phyloP scores from a whole-genome alignment of 768 basidiomycete genomes.

The Trametes cingulata region DNA sequence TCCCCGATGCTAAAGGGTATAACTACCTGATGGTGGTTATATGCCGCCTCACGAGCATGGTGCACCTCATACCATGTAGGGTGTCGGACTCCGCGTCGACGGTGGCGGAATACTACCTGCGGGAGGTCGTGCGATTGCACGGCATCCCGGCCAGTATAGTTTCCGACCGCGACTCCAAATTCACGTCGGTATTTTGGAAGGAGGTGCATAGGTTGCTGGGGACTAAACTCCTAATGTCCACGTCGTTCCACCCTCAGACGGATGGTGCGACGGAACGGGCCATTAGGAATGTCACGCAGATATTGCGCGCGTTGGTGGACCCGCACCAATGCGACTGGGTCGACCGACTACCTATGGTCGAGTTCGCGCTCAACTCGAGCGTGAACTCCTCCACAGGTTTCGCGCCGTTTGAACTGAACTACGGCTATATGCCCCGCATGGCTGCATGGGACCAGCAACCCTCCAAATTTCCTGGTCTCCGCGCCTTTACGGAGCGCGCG shows the following conservation, averaged over 20 bases:
- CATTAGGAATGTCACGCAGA: constrained; percentile 17
- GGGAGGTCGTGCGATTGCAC: constrained; percentile 25
- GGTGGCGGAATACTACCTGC: constrained; percentile 19
- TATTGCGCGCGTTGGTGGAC: constrained; percentile 5
- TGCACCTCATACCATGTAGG: constrained; percentile 21
- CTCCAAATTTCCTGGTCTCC: constrained; percentile 28
- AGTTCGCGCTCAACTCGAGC: constrained; percentile 42
- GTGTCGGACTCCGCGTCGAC: constrained; percentile 18
- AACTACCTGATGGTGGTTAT: constrained; percentile 33
- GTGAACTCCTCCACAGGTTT: constrained; percentile 36
- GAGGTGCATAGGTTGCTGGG: constrained; percentile 23
- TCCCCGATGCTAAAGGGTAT: constrained; percentile 31
- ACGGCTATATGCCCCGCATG: constrained; percentile 21
- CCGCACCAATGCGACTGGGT: constrained; percentile 34
- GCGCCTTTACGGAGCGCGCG: constrained; percentile 29
- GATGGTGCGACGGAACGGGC: constrained; percentile 21
- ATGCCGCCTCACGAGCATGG: constrained; percentile 22
- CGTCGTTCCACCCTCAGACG: constrained; percentile 34
- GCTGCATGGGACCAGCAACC: too few relatives aligned
- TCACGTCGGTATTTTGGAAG: constrained; percentile 40
- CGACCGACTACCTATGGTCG: constrained; percentile 31
- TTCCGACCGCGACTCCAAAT: constrained; percentile 35
- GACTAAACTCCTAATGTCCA: constrained; percentile 29
- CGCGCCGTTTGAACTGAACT: constrained; percentile 35
- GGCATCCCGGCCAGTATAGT: constrained; percentile 30